Evolutionary conservation across 2,329 filamentous ascomycete genomes (phyloP), one percentile per base, ranked within the genome.

Genomic region (Geosmithia putterillii): DNA sequence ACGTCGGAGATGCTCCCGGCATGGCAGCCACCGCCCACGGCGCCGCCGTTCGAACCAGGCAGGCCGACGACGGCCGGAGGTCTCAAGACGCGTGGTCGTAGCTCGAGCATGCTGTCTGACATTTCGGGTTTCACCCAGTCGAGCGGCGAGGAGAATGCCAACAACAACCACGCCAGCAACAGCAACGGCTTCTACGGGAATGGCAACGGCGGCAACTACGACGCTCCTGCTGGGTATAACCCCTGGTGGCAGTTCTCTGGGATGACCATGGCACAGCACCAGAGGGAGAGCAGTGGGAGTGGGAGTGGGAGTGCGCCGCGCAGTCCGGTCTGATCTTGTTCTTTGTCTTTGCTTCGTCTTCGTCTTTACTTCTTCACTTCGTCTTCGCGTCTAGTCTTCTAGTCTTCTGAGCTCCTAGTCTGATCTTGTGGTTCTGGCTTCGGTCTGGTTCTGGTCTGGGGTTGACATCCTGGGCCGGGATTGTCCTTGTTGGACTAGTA

Each of bases 91-190:
- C 62, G 77, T 38, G 76, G 75, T 19, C 72, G 78, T 41, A 81
- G 76, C 23, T 80, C 75, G 9, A 80, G 75, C 45, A 82, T 82
- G 78, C 70, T 82, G 2, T 81, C 76, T 52, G 73, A 80, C 51
- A 64, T 81, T 3, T 80, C 76, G n/a, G 76, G 77, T 18, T 79
- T 81, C 51, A 82, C 78, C 7, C 75, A 81, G 59, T 76, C 71
- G 15, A 79, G 72, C 50, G 66, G 65, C 40, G 74, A 71, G 38
- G 73, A 73, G 19, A 38, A 40, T 32, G 36, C 20, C 21, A 6
- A n/a, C 15, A 6, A 19, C 8, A 19, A 8, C 21, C 15, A 32
- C 28, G 10, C 10, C 5, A 10, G 23, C 23, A 25, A 25, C 23
- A 25, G 23, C 23, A 25, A 25, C 23, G 10, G n/a, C n/a, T n/a